A percentile compares a stretch with the other conserved stretches of the same genome.
Conservation (phyloP, 192 early-diverging fungal species). For the Nowakowskiella sp. region DNA sequence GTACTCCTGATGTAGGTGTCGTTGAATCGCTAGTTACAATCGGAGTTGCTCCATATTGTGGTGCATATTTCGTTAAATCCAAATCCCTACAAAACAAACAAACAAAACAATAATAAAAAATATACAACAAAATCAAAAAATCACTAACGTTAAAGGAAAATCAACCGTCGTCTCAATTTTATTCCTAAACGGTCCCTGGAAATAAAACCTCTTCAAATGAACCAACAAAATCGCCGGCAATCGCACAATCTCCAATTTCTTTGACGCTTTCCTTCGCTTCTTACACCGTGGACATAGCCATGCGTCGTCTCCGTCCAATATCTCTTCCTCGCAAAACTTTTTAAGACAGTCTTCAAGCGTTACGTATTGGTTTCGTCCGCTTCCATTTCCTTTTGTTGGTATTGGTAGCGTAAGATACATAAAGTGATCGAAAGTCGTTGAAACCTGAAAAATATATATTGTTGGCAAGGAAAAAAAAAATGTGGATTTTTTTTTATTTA, state of each 20-base stretch:
- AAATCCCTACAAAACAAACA: constrained; percentile 8
- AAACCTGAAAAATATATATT: constrained; percentile 41
- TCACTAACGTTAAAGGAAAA: constrained; percentile 66
- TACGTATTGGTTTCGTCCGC: no score
- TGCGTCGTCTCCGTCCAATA: constrained; percentile 80
- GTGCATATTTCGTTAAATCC: constrained; percentile 31
- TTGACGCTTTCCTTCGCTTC: constrained; percentile 60
- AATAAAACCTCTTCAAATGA: constrained; percentile 92
- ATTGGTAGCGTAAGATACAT: constrained; percentile 90
- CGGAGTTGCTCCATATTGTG: no score
- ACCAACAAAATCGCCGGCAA: constrained; percentile 86
- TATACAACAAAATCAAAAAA: constrained; percentile 64
- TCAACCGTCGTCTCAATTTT: constrained; percentile 83
- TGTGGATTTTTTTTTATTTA: constrained; percentile 51
- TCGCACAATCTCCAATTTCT: constrained; percentile 66
- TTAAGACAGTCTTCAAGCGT: constrained; percentile 79
- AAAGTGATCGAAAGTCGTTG: constrained; percentile 83
- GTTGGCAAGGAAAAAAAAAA: constrained; percentile 45
- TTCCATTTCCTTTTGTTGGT: constrained; percentile 40
- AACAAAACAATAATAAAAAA: constrained; percentile 2
- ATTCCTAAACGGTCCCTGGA: constrained; percentile 83
- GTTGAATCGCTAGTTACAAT: no score
- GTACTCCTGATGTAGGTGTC: no score
- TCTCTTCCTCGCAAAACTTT: constrained; percentile 74
- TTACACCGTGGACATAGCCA: constrained; percentile 86